Evolutionary conservation across 495 filamentous ascomycete genomes (phyloP), one percentile per base, ranked within the genome.

Genomic region (Melanomma pulvis-pyrius): DNA sequence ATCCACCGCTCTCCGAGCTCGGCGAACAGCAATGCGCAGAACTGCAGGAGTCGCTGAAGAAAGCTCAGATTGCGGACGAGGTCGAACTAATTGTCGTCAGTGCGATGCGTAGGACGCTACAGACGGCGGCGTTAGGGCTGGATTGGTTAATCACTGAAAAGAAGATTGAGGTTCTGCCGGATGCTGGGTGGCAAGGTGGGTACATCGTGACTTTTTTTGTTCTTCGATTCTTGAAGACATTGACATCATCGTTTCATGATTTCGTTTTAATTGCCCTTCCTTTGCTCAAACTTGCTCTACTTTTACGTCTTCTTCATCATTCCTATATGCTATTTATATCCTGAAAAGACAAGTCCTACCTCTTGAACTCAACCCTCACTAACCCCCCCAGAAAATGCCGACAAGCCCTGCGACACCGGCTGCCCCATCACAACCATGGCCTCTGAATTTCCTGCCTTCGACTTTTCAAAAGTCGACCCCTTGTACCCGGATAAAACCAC

Each of bases 351-450:
- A n/a, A n/a, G n/a, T n/a, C n/a, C n/a, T n/a, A n/a, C n/a, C n/a
- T n/a, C n/a, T n/a, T n/a, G n/a, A 61, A 15, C 22, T 51, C 41
- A 34, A 39, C 30, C 29, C n/a, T 60, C 39, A 25, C 57, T 66
- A 59, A 61, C 56, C 13, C 32, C 29, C 39, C 81, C 83, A 77
- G 86, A 88, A 77, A 87, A 82, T 68, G 80, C 81, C 29, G 76
- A 67, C 55, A 80, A 84, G 54, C 83, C 80, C 15, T 88, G 86
- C 73, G 86, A 87, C 67, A 81, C 76, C 1, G 86, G 86, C 24
- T 80, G 78, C 5, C 64, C 75, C 9, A 67, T 85, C 52, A 46
- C 71, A 11, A 62, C 68, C 1, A 77, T 87, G 15, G 28, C 29
- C 3, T 22, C 77, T 12, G 79, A 82, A 59, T 87, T 84, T 70